Evolutionary conservation across 306 rosid species (phyloP).

Genomic region (Lathyrus sativus): DNA sequence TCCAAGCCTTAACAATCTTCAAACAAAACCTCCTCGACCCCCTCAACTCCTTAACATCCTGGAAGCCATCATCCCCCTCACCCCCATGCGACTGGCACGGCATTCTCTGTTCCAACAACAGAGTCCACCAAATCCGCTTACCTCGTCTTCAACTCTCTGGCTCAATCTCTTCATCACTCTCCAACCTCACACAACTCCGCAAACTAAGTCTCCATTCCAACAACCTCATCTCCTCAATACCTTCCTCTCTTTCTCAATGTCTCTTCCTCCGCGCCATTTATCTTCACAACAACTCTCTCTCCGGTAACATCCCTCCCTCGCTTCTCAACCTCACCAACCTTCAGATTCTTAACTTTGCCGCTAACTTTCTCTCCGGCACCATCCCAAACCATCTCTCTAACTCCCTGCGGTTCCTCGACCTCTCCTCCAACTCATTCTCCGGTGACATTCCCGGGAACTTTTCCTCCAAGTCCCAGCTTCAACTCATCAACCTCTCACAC

Average conservation of each 20-base stretch:
- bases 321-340: constrained; percentile 71
- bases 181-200: constrained; percentile 50
- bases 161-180: constrained; percentile 47
- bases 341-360: constrained; percentile 63
- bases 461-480: constrained; percentile 55
- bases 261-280: constrained; percentile 64
- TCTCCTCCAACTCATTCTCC: constrained; percentile 61
- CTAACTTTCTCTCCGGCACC: constrained; percentile 56
- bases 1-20: constrained; percentile 58
- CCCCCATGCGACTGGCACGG: constrained; percentile 91
- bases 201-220: constrained; percentile 74
- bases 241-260: constrained; percentile 66
- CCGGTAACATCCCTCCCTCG: constrained; percentile 57
- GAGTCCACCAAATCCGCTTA: constrained; percentile 59
- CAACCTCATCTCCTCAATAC: constrained; percentile 64
- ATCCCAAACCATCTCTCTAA: constrained; percentile 43
- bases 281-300: constrained; percentile 65
- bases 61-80: constrained; percentile 61
- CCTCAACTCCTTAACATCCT: constrained; percentile 54
- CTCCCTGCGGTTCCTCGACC: constrained; percentile 57
- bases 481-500: constrained; percentile 58
- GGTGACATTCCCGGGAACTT: constrained; percentile 62
- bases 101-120: constrained; percentile 51
- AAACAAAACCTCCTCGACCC: constrained; percentile 64
- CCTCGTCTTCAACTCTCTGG: constrained; percentile 80